A percentile compares a stretch with the other conserved stretches of the same genome.
Conservation (phyloP, 208 protist genomes). For the Spongospora subterranea region DNA sequence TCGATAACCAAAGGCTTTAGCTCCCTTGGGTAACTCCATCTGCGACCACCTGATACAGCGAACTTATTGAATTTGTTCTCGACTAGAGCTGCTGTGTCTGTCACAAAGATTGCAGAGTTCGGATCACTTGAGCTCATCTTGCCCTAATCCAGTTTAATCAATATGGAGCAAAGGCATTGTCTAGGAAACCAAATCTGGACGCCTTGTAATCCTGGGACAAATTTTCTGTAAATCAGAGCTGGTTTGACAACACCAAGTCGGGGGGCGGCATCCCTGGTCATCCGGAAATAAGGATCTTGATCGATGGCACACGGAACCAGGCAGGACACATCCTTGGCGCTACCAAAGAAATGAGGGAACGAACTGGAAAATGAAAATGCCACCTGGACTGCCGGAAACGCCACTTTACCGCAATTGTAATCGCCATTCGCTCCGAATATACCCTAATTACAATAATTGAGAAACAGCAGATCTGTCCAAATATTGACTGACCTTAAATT, state of each 20-base stretch:
- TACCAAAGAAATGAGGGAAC: constrained; percentile 90
- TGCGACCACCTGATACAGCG: constrained; percentile 95
- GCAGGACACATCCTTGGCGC: constrained; percentile 82
- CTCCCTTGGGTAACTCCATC: too few relatives aligned
- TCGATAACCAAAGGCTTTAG: too few relatives aligned
- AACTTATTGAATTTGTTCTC: constrained; percentile 85
- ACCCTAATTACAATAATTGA: constrained; percentile 71
- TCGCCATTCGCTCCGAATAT: constrained; percentile 90
- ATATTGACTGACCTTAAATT: constrained; percentile 31
- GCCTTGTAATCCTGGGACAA: constrained; percentile 95
- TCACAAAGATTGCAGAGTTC: constrained; percentile 91
- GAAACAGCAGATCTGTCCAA: constrained; percentile 25
- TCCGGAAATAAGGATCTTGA: constrained; percentile 97
- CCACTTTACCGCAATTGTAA: constrained; percentile 89
- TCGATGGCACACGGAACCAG: constrained; percentile 96
- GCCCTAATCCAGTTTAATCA: not conserved
- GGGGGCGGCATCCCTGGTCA: constrained; percentile 92
- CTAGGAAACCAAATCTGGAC: not conserved
- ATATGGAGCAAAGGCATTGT: not conserved
- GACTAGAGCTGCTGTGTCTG: constrained; percentile 91
- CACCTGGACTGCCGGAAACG: constrained; percentile 95
- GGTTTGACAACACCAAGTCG: constrained; percentile 88
- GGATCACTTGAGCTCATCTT: constrained; percentile 96
- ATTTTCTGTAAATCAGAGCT: constrained; percentile 92
- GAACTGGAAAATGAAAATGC: constrained; percentile 78